These are phyloP conservation scores for Colletotrichum falcatum DNA, from an alignment of 2,329 filamentous ascomycete genomes.

Conservation along the genomic window DNA sequence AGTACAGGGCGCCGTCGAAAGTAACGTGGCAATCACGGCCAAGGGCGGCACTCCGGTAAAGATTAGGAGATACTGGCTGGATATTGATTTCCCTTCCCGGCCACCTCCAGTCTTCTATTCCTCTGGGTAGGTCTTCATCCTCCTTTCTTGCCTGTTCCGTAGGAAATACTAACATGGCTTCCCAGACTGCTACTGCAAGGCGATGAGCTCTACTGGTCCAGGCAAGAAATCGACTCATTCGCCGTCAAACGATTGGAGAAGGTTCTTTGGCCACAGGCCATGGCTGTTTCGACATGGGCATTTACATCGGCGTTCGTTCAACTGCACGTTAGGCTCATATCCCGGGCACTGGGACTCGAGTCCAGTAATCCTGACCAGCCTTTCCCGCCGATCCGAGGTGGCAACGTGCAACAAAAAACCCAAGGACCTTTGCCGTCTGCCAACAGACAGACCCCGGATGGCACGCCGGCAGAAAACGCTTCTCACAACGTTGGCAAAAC, in stretches of 20 bases:
- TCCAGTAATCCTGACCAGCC: slow-evolving; percentile 23
- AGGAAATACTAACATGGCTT: slow-evolving; percentile 42
- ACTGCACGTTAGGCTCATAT: slow-evolving; percentile 58
- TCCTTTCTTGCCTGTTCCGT: too few relatives aligned
- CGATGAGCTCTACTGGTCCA: slow-evolving; percentile 61
- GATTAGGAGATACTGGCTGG: slow-evolving; percentile 68
- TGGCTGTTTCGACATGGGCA: slow-evolving; percentile 63
- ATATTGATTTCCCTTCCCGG: slow-evolving; percentile 68
- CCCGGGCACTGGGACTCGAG: slow-evolving; percentile 60
- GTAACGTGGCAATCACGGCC: slow-evolving; percentile 56
- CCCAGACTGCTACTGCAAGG: slow-evolving; percentile 62
- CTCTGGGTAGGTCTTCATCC: slow-evolving; percentile 63
- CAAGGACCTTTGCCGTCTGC: slow-evolving; percentile 29
- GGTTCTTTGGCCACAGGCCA: slow-evolving; percentile 65
- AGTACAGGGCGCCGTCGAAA: slow-evolving; percentile 56
- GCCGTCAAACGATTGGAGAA: slow-evolving; percentile 59
- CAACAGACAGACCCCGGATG: slow-evolving; percentile 40
- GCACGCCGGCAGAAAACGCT: slow-evolving; percentile 32
- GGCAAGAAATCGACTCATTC: slow-evolving; percentile 61
- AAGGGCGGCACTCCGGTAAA: slow-evolving; percentile 61
- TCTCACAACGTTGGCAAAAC: slow-evolving; percentile 35
- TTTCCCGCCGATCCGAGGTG: not conserved
- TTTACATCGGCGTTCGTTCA: slow-evolving; percentile 62
- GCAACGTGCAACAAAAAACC: slow-evolving; percentile 27
- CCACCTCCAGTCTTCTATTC: slow-evolving; percentile 71